These are phyloP conservation scores for Fragaria vesca DNA, from an alignment of 306 rosid species.

Conservation along the genomic window DNA sequence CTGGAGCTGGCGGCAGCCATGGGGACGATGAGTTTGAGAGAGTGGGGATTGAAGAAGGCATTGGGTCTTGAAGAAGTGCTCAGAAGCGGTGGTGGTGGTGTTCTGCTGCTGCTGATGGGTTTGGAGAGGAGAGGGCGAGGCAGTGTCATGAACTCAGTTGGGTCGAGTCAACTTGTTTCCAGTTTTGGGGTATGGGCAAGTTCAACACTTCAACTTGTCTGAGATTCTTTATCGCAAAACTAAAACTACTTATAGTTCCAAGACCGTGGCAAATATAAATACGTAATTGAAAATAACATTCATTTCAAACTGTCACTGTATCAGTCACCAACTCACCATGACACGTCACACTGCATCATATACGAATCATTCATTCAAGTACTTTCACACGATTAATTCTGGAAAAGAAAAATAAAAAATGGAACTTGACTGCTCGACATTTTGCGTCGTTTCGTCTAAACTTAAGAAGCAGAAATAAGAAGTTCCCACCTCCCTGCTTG, in stretches of 20 bases:
- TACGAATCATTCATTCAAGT: too few relatives aligned
- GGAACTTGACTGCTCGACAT: too few relatives aligned
- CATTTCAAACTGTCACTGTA: too few relatives aligned
- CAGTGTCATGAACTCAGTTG: constrained; percentile 37
- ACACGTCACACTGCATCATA: too few relatives aligned
- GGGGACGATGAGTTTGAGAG: constrained; percentile 25
- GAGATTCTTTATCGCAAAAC: background rate
- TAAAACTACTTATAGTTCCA: background rate
- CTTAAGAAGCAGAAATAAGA: too few relatives aligned
- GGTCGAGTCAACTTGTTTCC: background rate
- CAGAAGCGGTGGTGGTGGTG: constrained; percentile 23
- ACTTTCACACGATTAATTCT: too few relatives aligned
- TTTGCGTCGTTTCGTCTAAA: too few relatives aligned
- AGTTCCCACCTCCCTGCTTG: too few relatives aligned
- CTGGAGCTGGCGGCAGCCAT: constrained; percentile 37
- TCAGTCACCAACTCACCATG: too few relatives aligned
- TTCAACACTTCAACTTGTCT: background rate
- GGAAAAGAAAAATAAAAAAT: too few relatives aligned
- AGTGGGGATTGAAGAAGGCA: constrained; percentile 29
- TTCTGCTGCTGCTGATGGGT: constrained; percentile 24
- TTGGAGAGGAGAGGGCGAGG: constrained; percentile 35
- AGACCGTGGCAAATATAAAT: background rate
- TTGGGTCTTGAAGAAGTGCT: constrained; percentile 20
- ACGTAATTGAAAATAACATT: too few relatives aligned
- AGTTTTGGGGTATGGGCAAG: background rate